These are phyloP conservation scores for Aquilaria malaccensis DNA, from an alignment of 345 rosid species.

Conservation along the genomic window DNA sequence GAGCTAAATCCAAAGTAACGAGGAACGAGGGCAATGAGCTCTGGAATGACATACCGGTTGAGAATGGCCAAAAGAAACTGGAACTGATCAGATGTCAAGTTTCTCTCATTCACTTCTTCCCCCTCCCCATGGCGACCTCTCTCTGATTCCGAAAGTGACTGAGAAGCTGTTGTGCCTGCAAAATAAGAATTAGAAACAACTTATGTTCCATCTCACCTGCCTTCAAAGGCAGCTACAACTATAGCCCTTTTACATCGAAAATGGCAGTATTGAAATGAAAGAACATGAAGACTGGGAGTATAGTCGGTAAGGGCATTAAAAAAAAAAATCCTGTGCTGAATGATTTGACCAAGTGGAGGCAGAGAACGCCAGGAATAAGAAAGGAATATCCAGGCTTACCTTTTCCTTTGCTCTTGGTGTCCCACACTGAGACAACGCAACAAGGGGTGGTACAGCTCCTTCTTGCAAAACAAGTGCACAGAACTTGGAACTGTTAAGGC, in stretches of 20 bases:
- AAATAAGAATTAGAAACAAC: constrained; percentile 5
- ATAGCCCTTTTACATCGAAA: no score
- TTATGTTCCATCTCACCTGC: constrained; percentile 15
- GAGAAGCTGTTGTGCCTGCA: constrained; percentile 93
- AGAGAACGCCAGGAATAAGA: neutral
- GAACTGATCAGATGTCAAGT: no score
- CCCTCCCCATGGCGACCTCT: constrained; percentile 54
- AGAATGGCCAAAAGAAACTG: no score
- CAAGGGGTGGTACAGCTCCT: constrained; percentile 96
- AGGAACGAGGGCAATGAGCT: no score
- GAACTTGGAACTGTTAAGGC: constrained; percentile 70
- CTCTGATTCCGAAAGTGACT: constrained; percentile 90
- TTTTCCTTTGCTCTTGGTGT: constrained; percentile 94
- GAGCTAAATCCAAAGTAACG: neutral
- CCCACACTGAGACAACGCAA: constrained; percentile 87
- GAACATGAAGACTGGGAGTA: neutral
- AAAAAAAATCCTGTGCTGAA: neutral
- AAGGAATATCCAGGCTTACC: constrained; percentile 32
- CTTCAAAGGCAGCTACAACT: neutral
- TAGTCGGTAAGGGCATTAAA: neutral
- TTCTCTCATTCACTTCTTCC: constrained; percentile 30
- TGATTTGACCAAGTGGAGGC: neutral
- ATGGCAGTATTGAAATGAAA: neutral
- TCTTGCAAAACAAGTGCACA: constrained; percentile 89
- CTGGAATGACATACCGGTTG: no score